Evolutionary conservation across 305 asterid species (phyloP).

Genomic region (Lippia alba): DNA sequence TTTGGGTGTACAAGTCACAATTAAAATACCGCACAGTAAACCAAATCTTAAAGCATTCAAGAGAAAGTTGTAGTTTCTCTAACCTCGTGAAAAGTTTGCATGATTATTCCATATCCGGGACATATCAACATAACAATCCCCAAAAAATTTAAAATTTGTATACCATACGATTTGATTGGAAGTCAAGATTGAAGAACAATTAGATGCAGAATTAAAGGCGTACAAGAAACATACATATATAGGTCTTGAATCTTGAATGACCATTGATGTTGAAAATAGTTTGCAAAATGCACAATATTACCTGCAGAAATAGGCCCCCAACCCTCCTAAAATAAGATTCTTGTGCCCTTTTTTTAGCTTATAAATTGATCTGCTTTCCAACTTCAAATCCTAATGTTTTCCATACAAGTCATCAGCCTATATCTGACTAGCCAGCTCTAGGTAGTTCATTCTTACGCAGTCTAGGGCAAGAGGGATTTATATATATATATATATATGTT

Average conservation of each 20-base stretch:
- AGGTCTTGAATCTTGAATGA: neutral
- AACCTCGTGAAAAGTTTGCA: too few species aligned
- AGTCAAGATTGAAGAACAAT: too few species aligned
- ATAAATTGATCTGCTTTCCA: neutral
- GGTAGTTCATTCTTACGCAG: neutral
- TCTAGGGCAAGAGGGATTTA: neutral
- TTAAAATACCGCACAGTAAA: too few species aligned
- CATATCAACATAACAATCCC: too few species aligned
- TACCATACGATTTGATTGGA: too few species aligned
- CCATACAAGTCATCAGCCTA: neutral
- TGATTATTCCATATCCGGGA: too few species aligned
- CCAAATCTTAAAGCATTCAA: too few species aligned
- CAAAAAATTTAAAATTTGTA: too few species aligned
- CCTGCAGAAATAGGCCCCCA: neutral
- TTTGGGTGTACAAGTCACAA: too few species aligned
- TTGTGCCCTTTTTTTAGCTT: neutral
- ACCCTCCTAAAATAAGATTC: neutral
- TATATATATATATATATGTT: neutral
- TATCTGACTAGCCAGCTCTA: neutral
- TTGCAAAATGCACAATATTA: neutral
- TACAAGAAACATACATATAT: too few species aligned
- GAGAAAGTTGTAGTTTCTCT: too few species aligned
- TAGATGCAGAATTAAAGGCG: too few species aligned
- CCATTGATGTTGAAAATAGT: neutral
- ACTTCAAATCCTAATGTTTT: neutral